Conservation (phyloP, 108 stramenopile species). For the Skeletonema grethae region DNA sequence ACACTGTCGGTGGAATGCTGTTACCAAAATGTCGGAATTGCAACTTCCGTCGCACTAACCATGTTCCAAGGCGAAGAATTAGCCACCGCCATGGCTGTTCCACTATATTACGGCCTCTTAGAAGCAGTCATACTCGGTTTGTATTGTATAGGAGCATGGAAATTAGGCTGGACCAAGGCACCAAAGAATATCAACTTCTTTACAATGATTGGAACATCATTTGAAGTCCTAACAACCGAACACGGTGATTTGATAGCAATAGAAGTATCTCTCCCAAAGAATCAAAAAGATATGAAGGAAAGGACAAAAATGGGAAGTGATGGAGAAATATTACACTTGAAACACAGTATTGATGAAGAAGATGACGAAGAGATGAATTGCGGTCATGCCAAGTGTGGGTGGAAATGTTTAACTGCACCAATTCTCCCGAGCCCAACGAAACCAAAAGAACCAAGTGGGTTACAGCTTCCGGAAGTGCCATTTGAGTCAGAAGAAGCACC, state of each 20-base stretch:
- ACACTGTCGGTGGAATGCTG: conserved; percentile 85
- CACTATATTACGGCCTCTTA: conserved; percentile 77
- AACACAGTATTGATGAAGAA: conserved; percentile 33
- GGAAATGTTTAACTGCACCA: background rate
- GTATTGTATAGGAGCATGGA: conserved; percentile 75
- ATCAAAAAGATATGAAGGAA: conserved; percentile 37
- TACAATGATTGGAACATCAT: conserved; percentile 46
- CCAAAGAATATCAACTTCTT: conserved; percentile 62
- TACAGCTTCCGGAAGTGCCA: conserved; percentile 19
- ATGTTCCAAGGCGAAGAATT: conserved; percentile 74
- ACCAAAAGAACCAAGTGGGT: conserved; percentile 45
- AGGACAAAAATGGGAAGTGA: conserved; percentile 18
- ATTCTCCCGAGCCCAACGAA: conserved; percentile 10
- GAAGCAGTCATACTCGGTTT: conserved; percentile 70
- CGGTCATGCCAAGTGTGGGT: conserved; percentile 16
- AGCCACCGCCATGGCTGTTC: conserved; percentile 76
- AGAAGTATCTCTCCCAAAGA: conserved; percentile 45
- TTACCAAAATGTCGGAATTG: conserved; percentile 89
- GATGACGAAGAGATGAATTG: conserved; percentile 18
- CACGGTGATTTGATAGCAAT: conserved; percentile 42
- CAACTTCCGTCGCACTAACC: conserved; percentile 77
- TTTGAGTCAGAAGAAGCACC: background rate
- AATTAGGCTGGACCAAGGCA: conserved; percentile 80
- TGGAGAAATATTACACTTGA: conserved; percentile 41
- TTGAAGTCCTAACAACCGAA: conserved; percentile 41